Evolutionary conservation across 2,329 filamentous ascomycete species (phyloP), one percentile per base, ranked within the genome.

Genomic region (Neoscytalidium dimidiatum): DNA sequence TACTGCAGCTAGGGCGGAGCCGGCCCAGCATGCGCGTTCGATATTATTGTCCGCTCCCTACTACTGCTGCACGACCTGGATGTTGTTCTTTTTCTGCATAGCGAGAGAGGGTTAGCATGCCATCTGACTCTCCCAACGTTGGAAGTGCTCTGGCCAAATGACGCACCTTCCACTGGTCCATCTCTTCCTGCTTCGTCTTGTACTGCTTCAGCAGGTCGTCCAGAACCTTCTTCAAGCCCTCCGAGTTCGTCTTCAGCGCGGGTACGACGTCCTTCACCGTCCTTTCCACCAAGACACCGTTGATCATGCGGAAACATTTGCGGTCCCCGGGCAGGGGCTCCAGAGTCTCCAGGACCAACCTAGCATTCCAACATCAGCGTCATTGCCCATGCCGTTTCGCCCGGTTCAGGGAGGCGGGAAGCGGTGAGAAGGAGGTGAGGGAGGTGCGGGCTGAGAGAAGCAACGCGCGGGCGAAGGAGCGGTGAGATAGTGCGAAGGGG

Each of bases 241-340:
- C 94, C 28, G 92, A 91, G 77, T 99, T 98, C 21, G 93, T 98
- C 81, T 92, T 90, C 67, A 99, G 84, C 28, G 92, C 91, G 5
- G 95, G 95, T 64, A 96, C 84, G 13, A 99, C 92, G 78, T 98
- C 95, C 78, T 92, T 86, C 70, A 99, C 92, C 17, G 94, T 98
- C 71, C 94, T 87, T 82, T 99, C 95, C 62, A 97, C 92, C 66
- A 99, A 83, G 26, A 98, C 94, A 51, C 95, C 95, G 78, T 99
- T 98, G 78, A 99, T 96, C 87, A 99, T 92, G 71, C 95, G 94
- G 81, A 98, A 99, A 81, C 94, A 98, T 82, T 97, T 99, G 73
- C 95, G 91, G 70, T 96, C 91, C 68, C 84, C 86, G 0, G 92
- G 85, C 26, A 98, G 86, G 51, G 94, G 94, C 66, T 90, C 86